Base-by-base conservation (phyloP, 306 rosid species). In the Psophocarpus tetragonolobus region DNA sequence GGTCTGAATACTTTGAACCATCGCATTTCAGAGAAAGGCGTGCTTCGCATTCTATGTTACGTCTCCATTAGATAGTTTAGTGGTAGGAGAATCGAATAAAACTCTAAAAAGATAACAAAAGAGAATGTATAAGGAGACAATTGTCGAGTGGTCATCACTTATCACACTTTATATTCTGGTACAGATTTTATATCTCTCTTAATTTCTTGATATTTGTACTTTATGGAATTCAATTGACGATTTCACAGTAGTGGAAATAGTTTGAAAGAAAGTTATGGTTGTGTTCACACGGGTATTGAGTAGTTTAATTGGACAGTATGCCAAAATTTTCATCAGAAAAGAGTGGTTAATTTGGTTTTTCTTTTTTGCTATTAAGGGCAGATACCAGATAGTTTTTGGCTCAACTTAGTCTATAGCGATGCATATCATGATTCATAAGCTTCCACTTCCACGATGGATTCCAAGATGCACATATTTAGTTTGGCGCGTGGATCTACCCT, bases 1-100 rank as follows among this genome's bases (percentile, higher is more conserved):
- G 67, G 81, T 76, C 74, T 26, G 45, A 67, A 66, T 24, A 50
- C 54, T 65, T 65, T 65, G 38, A 51, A 21, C 68, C 24, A 27
- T 67, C 66, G 0, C 68, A 56, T 42, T 47, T 47, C 21, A 21
- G 15, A 65, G 23, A 51, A 30, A 45, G 53, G 80, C 64, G 60
- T 68, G 82, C 69, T 56, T 68, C 50, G 21, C 9, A 42, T 57
- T 69, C 2, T 9, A 42, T 17, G 29, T 30, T 68, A 57, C 3
- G 70, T 79, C 64, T 60, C 65, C 65, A 60, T 71, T 47, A 6
- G 3, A n/a, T 6, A 5, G 27, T 23, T 44, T 50, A 32, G 72
- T 79, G 77, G 42, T 10, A 47, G 47, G 14, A 70, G 48, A 70
- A 70, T 45, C 29, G 35, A 60, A 69, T 44, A 24, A 29, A 78